A percentile compares a stretch with the other conserved stretches of the same genome.
These are phyloP conservation scores for Leucogyrophana mollusca DNA, from an alignment of 768 basidiomycete genomes.

Conservation along the genomic window DNA sequence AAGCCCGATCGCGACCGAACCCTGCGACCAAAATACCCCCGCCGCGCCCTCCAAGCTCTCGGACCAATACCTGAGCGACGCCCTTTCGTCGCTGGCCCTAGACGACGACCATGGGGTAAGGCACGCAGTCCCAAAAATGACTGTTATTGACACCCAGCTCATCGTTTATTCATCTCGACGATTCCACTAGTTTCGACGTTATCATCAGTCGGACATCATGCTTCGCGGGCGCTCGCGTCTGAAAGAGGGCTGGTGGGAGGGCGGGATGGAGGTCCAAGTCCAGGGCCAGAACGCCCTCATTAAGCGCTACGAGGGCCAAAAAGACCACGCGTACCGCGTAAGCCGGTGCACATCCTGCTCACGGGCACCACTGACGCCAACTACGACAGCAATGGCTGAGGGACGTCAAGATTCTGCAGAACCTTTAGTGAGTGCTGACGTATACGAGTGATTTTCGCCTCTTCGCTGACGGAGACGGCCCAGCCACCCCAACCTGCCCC, in stretches of 20 bases:
- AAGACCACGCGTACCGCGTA: conserved; percentile 33
- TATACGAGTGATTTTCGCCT: background rate
- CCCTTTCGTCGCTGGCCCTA: conserved; percentile 17
- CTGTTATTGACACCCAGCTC: conserved; percentile 1
- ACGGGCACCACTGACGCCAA: no score
- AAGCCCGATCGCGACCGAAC: background rate
- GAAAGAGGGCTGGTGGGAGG: conserved; percentile 49
- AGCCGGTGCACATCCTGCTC: no score
- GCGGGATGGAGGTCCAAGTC: conserved; percentile 38
- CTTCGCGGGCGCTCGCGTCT: conserved; percentile 35
- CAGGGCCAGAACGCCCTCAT: conserved; percentile 40
- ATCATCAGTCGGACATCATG: conserved; percentile 48
- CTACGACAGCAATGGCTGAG: conserved; percentile 42
- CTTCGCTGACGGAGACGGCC: background rate
- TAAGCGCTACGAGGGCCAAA: conserved; percentile 43
- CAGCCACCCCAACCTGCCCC: conserved; percentile 53
- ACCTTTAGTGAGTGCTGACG: conserved; percentile 46
- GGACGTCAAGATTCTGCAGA: conserved; percentile 50
- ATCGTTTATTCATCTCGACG: background rate
- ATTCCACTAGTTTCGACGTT: conserved; percentile 41
- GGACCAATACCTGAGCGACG: conserved; percentile 21
- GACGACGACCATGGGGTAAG: conserved; percentile 35
- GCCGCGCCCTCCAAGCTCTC: no score
- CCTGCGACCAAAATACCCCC: background rate
- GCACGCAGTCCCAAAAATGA: background rate